phyloP scores from a whole-genome alignment of 495 filamentous ascomycete genomes.

The Trypethelium eluteriae region DNA sequence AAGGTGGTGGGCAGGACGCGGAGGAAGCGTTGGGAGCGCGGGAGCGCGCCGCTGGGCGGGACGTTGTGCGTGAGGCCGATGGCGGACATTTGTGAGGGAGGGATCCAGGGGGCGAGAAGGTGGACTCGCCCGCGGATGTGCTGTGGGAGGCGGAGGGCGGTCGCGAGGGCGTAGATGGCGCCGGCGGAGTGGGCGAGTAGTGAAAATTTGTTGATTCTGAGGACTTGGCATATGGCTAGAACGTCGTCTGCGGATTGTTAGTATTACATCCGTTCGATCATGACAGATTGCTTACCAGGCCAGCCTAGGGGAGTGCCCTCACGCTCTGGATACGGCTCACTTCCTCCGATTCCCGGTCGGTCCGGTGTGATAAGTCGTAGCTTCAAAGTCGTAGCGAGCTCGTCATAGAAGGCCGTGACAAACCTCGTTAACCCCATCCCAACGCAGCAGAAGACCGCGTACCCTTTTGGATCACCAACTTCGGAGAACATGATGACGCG shows the following conservation, averaged over 20 bases:
- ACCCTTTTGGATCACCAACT: slow-evolving; percentile 86
- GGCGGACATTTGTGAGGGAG: slow-evolving; percentile 90
- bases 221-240: slow-evolving; percentile 81
- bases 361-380: slow-evolving; percentile 89
- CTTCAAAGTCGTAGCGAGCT: slow-evolving; percentile 81
- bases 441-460: slow-evolving; percentile 91
- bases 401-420: slow-evolving; percentile 95
- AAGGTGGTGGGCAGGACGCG: slow-evolving; percentile 86
- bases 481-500: slow-evolving; percentile 92
- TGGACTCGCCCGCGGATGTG: slow-evolving; percentile 93
- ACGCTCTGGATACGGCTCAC: slow-evolving; percentile 71
- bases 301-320: slow-evolving; percentile 82
- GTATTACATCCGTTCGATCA: not conserved
- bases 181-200: slow-evolving; percentile 96
- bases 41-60: slow-evolving; percentile 73
- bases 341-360: slow-evolving; percentile 88
- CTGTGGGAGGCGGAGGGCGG: slow-evolving; percentile 89
- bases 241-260: slow-evolving; percentile 65
- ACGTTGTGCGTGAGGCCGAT: slow-evolving; percentile 61
- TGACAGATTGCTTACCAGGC: slow-evolving; percentile 61
- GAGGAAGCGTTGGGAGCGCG: slow-evolving; percentile 84
- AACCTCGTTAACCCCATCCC: slow-evolving; percentile 97
- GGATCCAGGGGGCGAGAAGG: slow-evolving; percentile 95
- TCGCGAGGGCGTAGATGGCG: slow-evolving; percentile 94
- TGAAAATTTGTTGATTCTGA: slow-evolving; percentile 93